Conservation (phyloP, 2,329 filamentous ascomycete genomes). For the Colletotrichum limetticola region DNA sequence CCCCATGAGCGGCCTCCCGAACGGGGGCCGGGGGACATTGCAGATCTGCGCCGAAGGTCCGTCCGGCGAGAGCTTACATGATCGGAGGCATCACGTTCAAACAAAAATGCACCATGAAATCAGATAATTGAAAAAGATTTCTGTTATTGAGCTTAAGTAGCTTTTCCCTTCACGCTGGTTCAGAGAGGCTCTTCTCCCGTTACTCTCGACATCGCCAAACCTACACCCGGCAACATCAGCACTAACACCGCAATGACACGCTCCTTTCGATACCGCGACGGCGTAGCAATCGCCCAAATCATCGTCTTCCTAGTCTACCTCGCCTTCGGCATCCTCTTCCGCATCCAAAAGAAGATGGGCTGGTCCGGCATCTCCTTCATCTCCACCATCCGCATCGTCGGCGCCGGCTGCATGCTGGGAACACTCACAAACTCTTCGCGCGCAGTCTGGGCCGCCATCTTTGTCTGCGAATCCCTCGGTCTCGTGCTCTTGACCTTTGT, state of each 20-base stretch:
- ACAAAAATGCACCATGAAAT: not conserved
- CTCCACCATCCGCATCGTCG: slow-evolving; percentile 37
- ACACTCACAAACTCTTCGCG: slow-evolving; percentile 33
- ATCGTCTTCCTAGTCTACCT: slow-evolving; percentile 5
- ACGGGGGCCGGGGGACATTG: not conserved
- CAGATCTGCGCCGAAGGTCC: not conserved
- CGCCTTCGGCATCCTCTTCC: slow-evolving; percentile 11
- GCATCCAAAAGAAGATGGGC: slow-evolving; percentile 12
- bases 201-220: not conserved
- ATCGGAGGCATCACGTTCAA: not conserved
- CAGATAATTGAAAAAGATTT: not conserved
- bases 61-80: not conserved
- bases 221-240: not conserved
- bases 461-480: slow-evolving; percentile 37
- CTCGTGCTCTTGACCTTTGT: slow-evolving; percentile 34
- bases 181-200: not conserved
- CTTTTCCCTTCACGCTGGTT: rapidly evolving
- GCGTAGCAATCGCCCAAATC: slow-evolving; percentile 30
- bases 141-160: rapidly evolving
- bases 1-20: not conserved
- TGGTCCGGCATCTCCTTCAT: slow-evolving; percentile 32
- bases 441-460: slow-evolving; percentile 36
- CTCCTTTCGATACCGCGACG: slow-evolving; percentile 21
- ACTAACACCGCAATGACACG: not conserved
- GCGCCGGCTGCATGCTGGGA: slow-evolving; percentile 37